Percentiles rank a stretch among this genome's conserved stretches.
Conservation (phyloP, 768 basidiomycete genomes). For the Hypsizygus marmoreus region DNA sequence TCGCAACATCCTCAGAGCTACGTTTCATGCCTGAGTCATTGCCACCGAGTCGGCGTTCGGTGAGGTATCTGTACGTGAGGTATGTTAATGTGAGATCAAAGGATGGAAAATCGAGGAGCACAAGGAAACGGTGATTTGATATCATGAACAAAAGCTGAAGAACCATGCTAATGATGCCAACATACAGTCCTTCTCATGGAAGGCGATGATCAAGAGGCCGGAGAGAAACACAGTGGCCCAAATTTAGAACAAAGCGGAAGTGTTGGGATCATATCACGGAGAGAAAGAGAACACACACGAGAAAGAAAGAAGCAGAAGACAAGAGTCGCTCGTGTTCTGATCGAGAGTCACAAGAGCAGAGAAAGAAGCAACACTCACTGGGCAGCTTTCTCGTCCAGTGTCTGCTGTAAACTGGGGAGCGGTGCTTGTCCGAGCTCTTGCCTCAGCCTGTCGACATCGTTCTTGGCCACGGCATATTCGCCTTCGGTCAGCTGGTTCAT, state of each 20-base stretch:
- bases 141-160: too few species aligned
- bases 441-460: constrained; percentile 75
- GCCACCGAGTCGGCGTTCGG: constrained; percentile 61
- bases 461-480: constrained; percentile 74
- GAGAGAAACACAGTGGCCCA: too few species aligned
- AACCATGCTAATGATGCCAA: too few species aligned
- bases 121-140: too few species aligned
- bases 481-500: constrained; percentile 71
- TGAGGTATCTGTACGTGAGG: constrained; percentile 49
- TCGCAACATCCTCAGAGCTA: constrained; percentile 20
- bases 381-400: constrained; percentile 69
- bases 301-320: neutral
- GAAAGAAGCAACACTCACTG: constrained; percentile 37
- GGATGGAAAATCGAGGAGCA: neutral
- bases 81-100: constrained; percentile 5
- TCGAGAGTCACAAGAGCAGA: constrained; percentile 7
- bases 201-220: too few species aligned
- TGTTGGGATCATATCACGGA: neutral
- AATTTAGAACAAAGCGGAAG: too few species aligned
- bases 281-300: neutral
- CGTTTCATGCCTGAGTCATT: constrained; percentile 38
- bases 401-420: constrained; percentile 69
- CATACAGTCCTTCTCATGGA: too few species aligned
- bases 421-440: constrained; percentile 77
- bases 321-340: constrained; percentile 2